Conservation (phyloP, 768 basidiomycete genomes). For the Tricholoma furcatifolium region DNA sequence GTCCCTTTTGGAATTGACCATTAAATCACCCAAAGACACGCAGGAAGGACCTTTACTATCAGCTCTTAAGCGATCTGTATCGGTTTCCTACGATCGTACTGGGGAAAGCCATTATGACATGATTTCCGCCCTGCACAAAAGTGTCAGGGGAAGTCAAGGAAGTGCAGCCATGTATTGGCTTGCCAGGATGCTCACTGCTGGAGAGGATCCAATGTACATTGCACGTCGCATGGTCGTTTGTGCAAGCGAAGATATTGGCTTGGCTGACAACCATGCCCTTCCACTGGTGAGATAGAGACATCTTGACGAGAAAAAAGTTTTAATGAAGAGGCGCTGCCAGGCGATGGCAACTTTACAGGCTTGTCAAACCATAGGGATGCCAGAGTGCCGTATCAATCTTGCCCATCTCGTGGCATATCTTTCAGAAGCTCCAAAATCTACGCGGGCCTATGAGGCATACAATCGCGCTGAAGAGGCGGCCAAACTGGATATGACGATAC, state of each 20-base stretch:
- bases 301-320: background rate
- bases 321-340: conserved; percentile 28
- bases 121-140: conserved; percentile 85
- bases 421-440: conserved; percentile 81
- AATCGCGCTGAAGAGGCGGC: conserved; percentile 64
- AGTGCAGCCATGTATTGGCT: conserved; percentile 87
- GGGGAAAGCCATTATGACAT: conserved; percentile 80
- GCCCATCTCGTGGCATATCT: conserved; percentile 79
- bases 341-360: conserved; percentile 63
- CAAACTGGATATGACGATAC: conserved; percentile 45
- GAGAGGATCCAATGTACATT: conserved; percentile 80
- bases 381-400: conserved; percentile 76
- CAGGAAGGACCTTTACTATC: conserved; percentile 51
- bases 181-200: conserved; percentile 76
- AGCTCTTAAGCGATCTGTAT: conserved; percentile 60
- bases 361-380: conserved; percentile 75
- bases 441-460: conserved; percentile 78
- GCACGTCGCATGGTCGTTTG: conserved; percentile 74
- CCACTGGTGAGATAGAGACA: conserved; percentile 52
- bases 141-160: conserved; percentile 73
- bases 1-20: conserved; percentile 70
- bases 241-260: conserved; percentile 84
- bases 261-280: conserved; percentile 76
- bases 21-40: conserved; percentile 40
- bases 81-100: conserved; percentile 69